Percentiles rank a stretch among this genome's conserved stretches.
Evolutionary conservation across 108 stramenopile species (phyloP).

Genomic region (Cyclotella kingstonii): DNA sequence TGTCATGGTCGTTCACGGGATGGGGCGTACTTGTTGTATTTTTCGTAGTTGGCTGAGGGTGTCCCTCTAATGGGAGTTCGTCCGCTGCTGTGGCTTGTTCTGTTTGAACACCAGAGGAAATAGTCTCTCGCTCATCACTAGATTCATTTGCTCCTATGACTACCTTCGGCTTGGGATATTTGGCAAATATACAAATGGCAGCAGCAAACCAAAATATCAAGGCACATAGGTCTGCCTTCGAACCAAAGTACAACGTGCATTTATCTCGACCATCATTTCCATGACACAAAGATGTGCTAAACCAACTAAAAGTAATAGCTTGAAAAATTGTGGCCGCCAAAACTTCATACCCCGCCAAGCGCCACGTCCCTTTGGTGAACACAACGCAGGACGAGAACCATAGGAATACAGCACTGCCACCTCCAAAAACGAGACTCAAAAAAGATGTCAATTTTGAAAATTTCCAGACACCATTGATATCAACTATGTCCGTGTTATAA

Average conservation of each 20-base stretch:
- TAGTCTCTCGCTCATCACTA: background rate
- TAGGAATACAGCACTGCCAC: slow-evolving; percentile 64
- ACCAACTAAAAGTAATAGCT: slow-evolving; percentile 56
- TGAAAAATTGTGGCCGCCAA: slow-evolving; percentile 53
- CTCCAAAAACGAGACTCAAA: slow-evolving; percentile 62
- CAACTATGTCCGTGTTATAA: slow-evolving; percentile 48
- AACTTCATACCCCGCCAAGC: slow-evolving; percentile 65
- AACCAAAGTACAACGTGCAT: slow-evolving; percentile 55
- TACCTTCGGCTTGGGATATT: slow-evolving; percentile 43
- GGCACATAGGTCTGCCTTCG: slow-evolving; percentile 56
- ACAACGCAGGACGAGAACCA: slow-evolving; percentile 61
- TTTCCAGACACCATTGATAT: slow-evolving; percentile 54
- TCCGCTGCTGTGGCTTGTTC: background rate
- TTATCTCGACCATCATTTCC: slow-evolving; percentile 16
- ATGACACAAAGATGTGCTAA: slow-evolving; percentile 54
- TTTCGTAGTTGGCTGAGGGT: background rate
- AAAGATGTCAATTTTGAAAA: slow-evolving; percentile 51
- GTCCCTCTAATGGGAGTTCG: background rate
- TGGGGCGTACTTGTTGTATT: background rate
- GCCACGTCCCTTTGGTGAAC: slow-evolving; percentile 60
- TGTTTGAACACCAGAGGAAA: slow-evolving; percentile 16
- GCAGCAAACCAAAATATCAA: slow-evolving; percentile 48
- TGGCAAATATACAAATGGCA: slow-evolving; percentile 41
- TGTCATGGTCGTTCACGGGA: background rate
- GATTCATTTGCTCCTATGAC: background rate